A percentile compares a stretch with the other conserved stretches of the same genome.
These are phyloP conservation scores for Chaetomium fimeti DNA, from an alignment of 495 filamentous ascomycete species.

Conservation along the genomic window DNA sequence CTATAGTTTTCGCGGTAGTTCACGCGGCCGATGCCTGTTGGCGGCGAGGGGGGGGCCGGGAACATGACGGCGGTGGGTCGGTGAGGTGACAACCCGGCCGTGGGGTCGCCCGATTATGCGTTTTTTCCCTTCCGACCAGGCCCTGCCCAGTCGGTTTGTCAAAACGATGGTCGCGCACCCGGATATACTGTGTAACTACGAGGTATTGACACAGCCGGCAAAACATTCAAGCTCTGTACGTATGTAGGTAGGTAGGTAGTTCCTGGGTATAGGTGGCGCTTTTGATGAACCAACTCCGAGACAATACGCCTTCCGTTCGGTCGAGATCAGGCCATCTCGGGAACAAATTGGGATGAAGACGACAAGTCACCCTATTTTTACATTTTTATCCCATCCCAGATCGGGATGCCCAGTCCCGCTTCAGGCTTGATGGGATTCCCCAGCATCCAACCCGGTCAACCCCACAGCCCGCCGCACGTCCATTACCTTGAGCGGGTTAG, in stretches of 20 bases:
- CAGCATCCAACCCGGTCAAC: constrained; percentile 10
- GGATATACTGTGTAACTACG: too few species aligned
- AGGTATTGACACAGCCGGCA: too few species aligned
- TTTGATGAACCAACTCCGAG: too few species aligned
- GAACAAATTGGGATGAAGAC: too few species aligned
- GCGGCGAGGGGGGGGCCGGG: background rate
- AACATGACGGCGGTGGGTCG: background rate
- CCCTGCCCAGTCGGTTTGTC: too few species aligned
- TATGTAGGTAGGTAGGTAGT: background rate
- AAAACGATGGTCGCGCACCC: background rate
- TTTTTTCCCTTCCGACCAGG: background rate
- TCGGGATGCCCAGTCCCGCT: constrained; percentile 1
- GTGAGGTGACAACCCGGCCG: background rate
- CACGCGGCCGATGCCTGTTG: background rate
- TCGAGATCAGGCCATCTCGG: too few species aligned
- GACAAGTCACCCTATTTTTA: background rate
- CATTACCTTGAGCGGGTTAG: background rate
- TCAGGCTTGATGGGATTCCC: background rate
- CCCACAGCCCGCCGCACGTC: background rate
- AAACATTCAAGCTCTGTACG: too few species aligned
- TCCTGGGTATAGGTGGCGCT: too few species aligned
- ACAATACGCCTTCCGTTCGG: too few species aligned
- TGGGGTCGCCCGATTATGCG: background rate
- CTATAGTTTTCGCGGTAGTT: background rate
- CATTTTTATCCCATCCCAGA: background rate